Percentiles rank a stretch among this genome's conserved stretches.
phyloP scores from a whole-genome alignment of 2,329 filamentous ascomycete species.

The Colletotrichum liriopes region DNA sequence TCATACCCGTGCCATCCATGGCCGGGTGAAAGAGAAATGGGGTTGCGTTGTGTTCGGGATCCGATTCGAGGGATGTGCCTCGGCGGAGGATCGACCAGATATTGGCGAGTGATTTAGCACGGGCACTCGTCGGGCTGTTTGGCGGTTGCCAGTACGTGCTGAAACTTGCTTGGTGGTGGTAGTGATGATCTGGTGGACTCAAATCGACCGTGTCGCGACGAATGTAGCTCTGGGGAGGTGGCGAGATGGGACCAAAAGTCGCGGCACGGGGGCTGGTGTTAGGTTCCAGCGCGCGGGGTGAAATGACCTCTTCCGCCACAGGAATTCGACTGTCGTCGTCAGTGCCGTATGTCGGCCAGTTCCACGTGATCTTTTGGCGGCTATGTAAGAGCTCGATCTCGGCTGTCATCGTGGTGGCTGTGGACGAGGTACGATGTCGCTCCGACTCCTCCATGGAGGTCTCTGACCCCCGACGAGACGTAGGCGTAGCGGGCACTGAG shows the following conservation, averaged over 20 bases:
- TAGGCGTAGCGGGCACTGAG: slow-evolving; percentile 49
- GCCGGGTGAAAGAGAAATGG: slow-evolving; percentile 42
- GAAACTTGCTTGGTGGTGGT: slow-evolving; percentile 16
- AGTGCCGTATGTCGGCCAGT: slow-evolving; percentile 40
- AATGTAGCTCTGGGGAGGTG: slow-evolving; percentile 37
- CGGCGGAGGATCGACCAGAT: slow-evolving; percentile 47
- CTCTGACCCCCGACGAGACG: slow-evolving; percentile 44
- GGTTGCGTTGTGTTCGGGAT: slow-evolving; percentile 33
- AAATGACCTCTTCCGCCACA: slow-evolving; percentile 9
- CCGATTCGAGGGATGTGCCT: slow-evolving; percentile 39
- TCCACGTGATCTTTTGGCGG: slow-evolving; percentile 42
- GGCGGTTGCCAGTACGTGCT: slow-evolving; percentile 35
- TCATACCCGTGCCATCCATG: slow-evolving; percentile 49
- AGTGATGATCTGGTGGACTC: neutral
- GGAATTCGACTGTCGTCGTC: slow-evolving; percentile 33
- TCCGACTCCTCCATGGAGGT: slow-evolving; percentile 41
- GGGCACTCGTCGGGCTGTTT: slow-evolving; percentile 36
- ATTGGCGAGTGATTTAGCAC: slow-evolving; percentile 47
- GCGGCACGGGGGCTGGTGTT: slow-evolving; percentile 35
- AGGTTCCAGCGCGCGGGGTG: neutral
- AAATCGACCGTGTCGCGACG: slow-evolving; percentile 37
- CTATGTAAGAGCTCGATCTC: slow-evolving; percentile 39
- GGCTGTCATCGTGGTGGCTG: slow-evolving; percentile 28
- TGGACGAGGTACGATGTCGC: slow-evolving; percentile 29
- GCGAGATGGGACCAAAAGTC: slow-evolving; percentile 35